Percentiles rank a stretch among this genome's conserved stretches.
These are phyloP conservation scores for Rhododendron henanense DNA, from an alignment of 148 eudicot genomes.

Conservation along the genomic window DNA sequence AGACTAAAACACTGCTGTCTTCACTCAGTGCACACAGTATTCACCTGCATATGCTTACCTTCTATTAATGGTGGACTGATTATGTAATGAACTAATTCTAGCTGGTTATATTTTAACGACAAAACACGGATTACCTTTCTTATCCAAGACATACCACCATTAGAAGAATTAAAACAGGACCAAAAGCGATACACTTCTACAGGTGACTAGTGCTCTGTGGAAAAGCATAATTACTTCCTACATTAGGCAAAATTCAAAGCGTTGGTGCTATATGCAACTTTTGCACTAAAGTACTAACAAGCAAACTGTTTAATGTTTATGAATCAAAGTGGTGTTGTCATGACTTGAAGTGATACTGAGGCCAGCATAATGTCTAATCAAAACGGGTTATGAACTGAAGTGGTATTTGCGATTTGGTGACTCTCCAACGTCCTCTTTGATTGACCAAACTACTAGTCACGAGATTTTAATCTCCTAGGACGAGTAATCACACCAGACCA, in stretches of 20 bases:
- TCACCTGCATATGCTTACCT: background rate
- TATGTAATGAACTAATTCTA: background rate
- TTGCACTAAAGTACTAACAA: background rate
- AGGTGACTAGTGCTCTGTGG: background rate
- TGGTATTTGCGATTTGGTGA: background rate
- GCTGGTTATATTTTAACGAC: background rate
- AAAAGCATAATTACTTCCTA: background rate
- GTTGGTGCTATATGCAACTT: background rate
- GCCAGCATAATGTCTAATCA: background rate
- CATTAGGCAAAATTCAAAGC: background rate
- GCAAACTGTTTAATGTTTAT: background rate
- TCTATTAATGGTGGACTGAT: background rate
- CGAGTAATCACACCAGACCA: background rate
- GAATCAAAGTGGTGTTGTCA: background rate
- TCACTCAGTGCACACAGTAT: background rate
- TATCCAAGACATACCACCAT: background rate
- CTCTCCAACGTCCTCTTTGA: background rate
- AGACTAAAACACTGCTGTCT: background rate
- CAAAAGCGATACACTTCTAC: background rate
- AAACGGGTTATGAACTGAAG: background rate
- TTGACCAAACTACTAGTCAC: background rate
- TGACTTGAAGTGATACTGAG: background rate
- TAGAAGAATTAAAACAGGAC: background rate
- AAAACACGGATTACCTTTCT: background rate
- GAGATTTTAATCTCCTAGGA: background rate